A percentile compares a stretch with the other conserved stretches of the same genome.
These are phyloP conservation scores for Hymenoscyphus repandus DNA, from an alignment of 2,329 filamentous ascomycete species.

Conservation along the genomic window DNA sequence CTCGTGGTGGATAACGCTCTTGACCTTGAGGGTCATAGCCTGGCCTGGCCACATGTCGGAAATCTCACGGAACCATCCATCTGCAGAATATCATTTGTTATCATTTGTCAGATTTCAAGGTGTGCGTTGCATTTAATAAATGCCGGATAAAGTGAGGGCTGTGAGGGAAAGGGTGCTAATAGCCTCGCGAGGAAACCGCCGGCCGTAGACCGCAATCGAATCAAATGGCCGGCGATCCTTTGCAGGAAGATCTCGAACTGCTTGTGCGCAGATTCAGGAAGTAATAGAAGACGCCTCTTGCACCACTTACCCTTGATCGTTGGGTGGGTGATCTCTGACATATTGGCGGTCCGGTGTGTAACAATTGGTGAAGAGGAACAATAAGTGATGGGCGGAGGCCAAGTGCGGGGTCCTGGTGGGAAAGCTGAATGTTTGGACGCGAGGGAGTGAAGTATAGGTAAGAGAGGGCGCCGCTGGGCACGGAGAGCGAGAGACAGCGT, in stretches of 20 bases:
- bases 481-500: background rate
- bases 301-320: conserved; percentile 51
- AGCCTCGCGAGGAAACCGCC: background rate
- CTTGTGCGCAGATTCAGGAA: background rate
- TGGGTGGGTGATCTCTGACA: conserved; percentile 51
- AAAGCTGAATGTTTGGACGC: background rate
- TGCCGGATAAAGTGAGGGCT: conserved; percentile 6
- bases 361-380: background rate
- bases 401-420: background rate
- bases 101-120: conserved; percentile 5
- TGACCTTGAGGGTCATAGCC: conserved; percentile 97
- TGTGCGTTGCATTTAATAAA: conserved; percentile 7
- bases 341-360: conserved; percentile 22
- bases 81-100: conserved; percentile 41
- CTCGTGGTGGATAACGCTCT: conserved; percentile 97
- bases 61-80: conserved; percentile 99
- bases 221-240: background rate
- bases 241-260: background rate
- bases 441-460: background rate
- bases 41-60: conserved; percentile 98
- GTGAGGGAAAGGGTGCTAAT: background rate
- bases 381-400: background rate
- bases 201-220: conserved; percentile 2
- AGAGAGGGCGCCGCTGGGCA: background rate
- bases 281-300: background rate